These are phyloP conservation scores for Pythium brassicae DNA, from an alignment of 352 stramenopile genomes.

Conservation along the genomic window DNA sequence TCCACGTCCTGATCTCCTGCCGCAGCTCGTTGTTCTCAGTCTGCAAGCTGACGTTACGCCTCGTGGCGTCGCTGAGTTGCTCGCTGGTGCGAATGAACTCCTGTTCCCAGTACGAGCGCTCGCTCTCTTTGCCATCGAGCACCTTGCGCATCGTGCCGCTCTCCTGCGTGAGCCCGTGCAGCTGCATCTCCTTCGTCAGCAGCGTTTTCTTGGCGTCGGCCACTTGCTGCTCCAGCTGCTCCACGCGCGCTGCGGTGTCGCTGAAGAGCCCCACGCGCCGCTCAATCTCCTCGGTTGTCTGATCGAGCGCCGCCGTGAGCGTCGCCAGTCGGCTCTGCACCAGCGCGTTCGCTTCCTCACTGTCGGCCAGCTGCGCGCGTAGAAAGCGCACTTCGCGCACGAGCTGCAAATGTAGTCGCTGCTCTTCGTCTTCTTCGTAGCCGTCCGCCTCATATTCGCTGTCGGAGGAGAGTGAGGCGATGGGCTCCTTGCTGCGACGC, in stretches of 20 bases:
- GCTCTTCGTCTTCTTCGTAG: constrained; percentile 17
- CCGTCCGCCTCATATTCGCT: background rate
- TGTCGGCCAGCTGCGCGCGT: constrained; percentile 23
- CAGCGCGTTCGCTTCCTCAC: constrained; percentile 27
- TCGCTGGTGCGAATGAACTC: constrained; percentile 35
- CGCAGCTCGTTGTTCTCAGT: constrained; percentile 17
- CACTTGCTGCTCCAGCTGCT: constrained; percentile 32
- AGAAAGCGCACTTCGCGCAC: constrained; percentile 31
- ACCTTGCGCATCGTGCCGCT: constrained; percentile 20
- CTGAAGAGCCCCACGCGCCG: constrained; percentile 49
- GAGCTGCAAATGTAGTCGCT: constrained; percentile 24
- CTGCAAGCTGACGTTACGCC: constrained; percentile 12
- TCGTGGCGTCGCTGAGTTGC: constrained; percentile 17
- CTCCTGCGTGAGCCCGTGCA: constrained; percentile 44
- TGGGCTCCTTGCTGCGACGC: background rate
- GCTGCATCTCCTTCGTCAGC: constrained; percentile 59
- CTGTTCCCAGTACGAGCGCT: constrained; percentile 47
- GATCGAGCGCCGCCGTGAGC: constrained; percentile 38
- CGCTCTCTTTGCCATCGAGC: constrained; percentile 32
- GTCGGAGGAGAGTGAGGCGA: background rate
- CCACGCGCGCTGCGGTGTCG: constrained; percentile 38
- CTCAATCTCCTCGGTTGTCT: constrained; percentile 54
- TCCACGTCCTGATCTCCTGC: constrained; percentile 34
- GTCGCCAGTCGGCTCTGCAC: constrained; percentile 31
- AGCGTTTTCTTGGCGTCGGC: constrained; percentile 41